Conservation (phyloP, 2,329 filamentous ascomycete species). For the Fusarium sp. region DNA sequence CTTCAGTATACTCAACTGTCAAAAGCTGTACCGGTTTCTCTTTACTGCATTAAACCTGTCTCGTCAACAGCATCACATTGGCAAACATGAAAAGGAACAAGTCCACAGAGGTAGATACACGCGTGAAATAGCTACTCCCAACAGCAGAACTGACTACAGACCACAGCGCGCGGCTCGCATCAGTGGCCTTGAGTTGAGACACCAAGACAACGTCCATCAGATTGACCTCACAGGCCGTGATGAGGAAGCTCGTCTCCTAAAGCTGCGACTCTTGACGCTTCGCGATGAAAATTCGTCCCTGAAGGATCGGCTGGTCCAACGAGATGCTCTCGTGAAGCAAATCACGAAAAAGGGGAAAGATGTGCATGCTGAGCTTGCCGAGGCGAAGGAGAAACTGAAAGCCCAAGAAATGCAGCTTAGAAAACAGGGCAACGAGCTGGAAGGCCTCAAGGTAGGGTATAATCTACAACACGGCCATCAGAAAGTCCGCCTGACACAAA, state of each 20-base stretch:
- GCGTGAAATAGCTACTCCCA: conserved; percentile 31
- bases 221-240: conserved; percentile 75
- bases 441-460: conserved; percentile 54
- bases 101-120: conserved; percentile 42
- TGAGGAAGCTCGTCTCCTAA: conserved; percentile 75
- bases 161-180: conserved; percentile 55
- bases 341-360: conserved; percentile 52
- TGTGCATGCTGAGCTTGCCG: conserved; percentile 53
- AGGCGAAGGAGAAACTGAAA: conserved; percentile 51
- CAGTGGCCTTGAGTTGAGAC: conserved; percentile 72
- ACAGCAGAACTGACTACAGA: conserved; percentile 28
- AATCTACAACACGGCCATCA: background rate
- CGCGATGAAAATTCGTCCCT: conserved; percentile 77
- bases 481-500: background rate
- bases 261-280: conserved; percentile 74
- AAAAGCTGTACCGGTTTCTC: background rate
- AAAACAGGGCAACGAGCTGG: conserved; percentile 58
- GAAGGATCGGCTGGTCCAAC: conserved; percentile 66
- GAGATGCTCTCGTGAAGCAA: conserved; percentile 65
- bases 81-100: conserved; percentile 41
- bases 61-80: background rate
- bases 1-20: background rate
- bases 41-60: background rate
- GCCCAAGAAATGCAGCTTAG: conserved; percentile 58
- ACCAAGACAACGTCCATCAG: conserved; percentile 70